Conservation (phyloP, 495 filamentous ascomycete genomes). For the Trichocladium uniseriatum region DNA sequence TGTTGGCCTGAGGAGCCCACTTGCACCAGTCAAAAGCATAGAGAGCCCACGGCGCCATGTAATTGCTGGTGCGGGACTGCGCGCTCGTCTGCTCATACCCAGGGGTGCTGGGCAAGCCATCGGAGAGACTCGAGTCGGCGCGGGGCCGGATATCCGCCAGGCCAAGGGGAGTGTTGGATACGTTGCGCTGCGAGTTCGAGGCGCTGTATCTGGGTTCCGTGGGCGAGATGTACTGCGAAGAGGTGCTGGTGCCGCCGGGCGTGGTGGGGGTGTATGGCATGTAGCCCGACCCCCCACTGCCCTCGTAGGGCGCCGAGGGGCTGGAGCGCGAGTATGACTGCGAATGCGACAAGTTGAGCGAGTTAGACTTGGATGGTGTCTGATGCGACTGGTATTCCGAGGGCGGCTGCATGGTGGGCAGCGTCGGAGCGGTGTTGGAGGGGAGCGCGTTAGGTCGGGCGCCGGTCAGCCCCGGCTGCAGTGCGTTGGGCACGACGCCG, state of each 20-base stretch:
- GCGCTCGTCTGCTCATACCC: conserved; percentile 45
- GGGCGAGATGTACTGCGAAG: conserved; percentile 58
- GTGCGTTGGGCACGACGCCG: conserved; percentile 54
- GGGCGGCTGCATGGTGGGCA: conserved; percentile 65
- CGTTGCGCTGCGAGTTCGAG: conserved; percentile 60
- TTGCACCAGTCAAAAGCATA: conserved; percentile 99
- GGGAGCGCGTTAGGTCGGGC: conserved; percentile 56
- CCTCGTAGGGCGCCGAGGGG: conserved; percentile 57
- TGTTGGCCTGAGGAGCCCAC: conserved; percentile 73
- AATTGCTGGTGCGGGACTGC: conserved; percentile 59
- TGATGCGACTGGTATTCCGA: conserved; percentile 44
- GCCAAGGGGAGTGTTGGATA: conserved; percentile 77
- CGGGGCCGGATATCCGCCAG: conserved; percentile 82
- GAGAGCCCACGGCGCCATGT: conserved; percentile 87
- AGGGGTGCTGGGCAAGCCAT: conserved; percentile 46
- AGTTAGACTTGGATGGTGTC: conserved; percentile 56
- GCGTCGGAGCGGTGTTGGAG: conserved; percentile 58
- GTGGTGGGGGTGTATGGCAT: conserved; percentile 57
- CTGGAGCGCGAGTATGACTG: conserved; percentile 76
- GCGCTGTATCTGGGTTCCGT: conserved; percentile 55
- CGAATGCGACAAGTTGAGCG: conserved; percentile 49
- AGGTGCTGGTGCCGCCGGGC: conserved; percentile 44
- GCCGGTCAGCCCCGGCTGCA: conserved; percentile 51
- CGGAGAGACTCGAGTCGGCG: conserved; percentile 64
- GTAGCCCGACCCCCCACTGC: conserved; percentile 42